Percentiles rank a stretch among this genome's conserved stretches.
phyloP scores from a whole-genome alignment of 2,329 filamentous ascomycete genomes.

The Xylaria multiplex region DNA sequence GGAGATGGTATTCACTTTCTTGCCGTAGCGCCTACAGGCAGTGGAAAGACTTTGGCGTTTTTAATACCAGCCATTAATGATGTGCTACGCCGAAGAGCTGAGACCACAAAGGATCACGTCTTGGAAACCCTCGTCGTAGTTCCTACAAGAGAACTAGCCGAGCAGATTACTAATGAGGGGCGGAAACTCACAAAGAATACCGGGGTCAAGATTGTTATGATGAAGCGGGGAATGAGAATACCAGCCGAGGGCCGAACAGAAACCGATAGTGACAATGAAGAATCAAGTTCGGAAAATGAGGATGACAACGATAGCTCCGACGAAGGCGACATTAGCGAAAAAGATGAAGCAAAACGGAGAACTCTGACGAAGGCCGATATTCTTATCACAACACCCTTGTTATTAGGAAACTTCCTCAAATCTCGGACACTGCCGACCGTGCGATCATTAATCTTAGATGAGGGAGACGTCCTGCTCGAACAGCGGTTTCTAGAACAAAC shows the following conservation, averaged over 20 bases:
- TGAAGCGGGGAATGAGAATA: slow-evolving; percentile 86
- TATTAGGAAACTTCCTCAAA: slow-evolving; percentile 78
- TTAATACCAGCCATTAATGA: slow-evolving; percentile 86
- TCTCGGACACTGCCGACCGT: slow-evolving; percentile 71
- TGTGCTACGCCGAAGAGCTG: slow-evolving; percentile 68
- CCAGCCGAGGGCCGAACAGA: slow-evolving; percentile 55
- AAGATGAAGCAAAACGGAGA: slow-evolving; percentile 45
- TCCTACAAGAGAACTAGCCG: slow-evolving; percentile 80
- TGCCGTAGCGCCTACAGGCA: slow-evolving; percentile 92
- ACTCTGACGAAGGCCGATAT: slow-evolving; percentile 78
- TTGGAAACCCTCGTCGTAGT: slow-evolving; percentile 77
- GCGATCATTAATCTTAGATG: slow-evolving; percentile 82
- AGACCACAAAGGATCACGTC: slow-evolving; percentile 59
- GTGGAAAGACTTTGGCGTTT: slow-evolving; percentile 95
- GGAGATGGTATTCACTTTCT: slow-evolving; percentile 74
- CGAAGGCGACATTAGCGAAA: slow-evolving; percentile 54
- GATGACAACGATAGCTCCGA: slow-evolving; percentile 47
- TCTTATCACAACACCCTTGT: slow-evolving; percentile 80
- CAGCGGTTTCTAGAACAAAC: slow-evolving; percentile 93
- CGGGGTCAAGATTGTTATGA: slow-evolving; percentile 79
- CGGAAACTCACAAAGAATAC: slow-evolving; percentile 82
- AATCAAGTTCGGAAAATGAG: slow-evolving; percentile 35
- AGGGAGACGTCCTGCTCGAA: slow-evolving; percentile 87
- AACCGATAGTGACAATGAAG: slow-evolving; percentile 38
- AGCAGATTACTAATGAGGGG: slow-evolving; percentile 85